These are phyloP conservation scores for Suillus spraguei DNA, from an alignment of 768 basidiomycete genomes.

Conservation along the genomic window DNA sequence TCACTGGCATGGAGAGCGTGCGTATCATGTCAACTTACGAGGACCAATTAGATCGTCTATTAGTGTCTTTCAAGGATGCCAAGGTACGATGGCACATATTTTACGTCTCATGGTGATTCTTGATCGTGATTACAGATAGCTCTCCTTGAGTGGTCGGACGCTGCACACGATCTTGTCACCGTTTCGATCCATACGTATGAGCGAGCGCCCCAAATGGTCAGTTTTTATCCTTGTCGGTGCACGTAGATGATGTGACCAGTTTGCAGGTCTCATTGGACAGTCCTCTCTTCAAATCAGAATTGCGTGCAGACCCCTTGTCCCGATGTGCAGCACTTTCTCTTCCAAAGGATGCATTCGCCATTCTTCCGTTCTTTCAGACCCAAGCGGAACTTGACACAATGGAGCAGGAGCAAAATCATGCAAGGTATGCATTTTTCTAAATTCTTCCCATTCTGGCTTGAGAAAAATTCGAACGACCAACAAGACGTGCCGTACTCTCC, in stretches of 20 bases:
- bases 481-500: conserved; percentile 94
- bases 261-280: conserved; percentile 69
- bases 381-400: conserved; percentile 77
- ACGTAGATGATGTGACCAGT: conserved; percentile 13
- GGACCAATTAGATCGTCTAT: conserved; percentile 83
- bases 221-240: conserved; percentile 20
- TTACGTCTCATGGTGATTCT: conserved; percentile 12
- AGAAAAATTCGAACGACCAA: not conserved
- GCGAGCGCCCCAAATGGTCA: conserved; percentile 83
- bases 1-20: conserved; percentile 85
- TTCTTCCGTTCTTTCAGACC: conserved; percentile 89
- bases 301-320: conserved; percentile 85
- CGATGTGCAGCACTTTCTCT: conserved; percentile 86
- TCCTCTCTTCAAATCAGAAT: conserved; percentile 55
- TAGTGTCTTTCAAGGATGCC: conserved; percentile 95
- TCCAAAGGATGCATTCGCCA: conserved; percentile 88
- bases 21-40: conserved; percentile 75
- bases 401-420: conserved; percentile 67
- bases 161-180: conserved; percentile 81
- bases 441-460: conserved; percentile 3
- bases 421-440: conserved; percentile 42
- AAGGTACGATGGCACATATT: conserved; percentile 60
- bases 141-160: conserved; percentile 90
- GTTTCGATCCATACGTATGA: conserved; percentile 98
- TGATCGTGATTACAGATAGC: conserved; percentile 63